Evolutionary conservation across 225 moss, liverwort and hornwort species (phyloP).

Genomic region (Physcomitrium patens): DNA sequence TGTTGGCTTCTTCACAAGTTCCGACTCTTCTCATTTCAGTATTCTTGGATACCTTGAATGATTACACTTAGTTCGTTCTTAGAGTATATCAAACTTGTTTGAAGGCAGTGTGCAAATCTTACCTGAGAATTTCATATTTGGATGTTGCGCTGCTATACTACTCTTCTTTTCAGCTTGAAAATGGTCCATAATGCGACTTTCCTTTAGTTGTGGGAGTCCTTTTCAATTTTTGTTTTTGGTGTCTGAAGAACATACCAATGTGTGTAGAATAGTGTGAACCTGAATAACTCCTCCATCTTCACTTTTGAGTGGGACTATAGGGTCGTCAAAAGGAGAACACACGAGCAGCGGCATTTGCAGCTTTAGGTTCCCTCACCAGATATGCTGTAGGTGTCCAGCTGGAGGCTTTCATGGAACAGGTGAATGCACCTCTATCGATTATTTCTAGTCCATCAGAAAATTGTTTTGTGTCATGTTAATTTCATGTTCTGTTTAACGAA

Average conservation of each 20-base stretch:
- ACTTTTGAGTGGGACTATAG: slow-evolving; percentile 40
- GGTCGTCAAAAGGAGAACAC: slow-evolving; percentile 86
- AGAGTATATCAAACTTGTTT: not conserved
- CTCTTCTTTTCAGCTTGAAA: not conserved
- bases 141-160: not conserved
- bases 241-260: not conserved
- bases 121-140: slow-evolving; percentile 6
- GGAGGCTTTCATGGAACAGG: slow-evolving; percentile 97
- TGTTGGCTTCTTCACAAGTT: slow-evolving; percentile 5
- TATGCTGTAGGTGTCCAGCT: slow-evolving; percentile 78
- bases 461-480: slow-evolving; percentile 16
- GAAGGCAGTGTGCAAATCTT: slow-evolving; percentile 22
- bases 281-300: slow-evolving; percentile 8
- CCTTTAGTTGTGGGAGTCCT: not conserved
- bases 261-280: slow-evolving; percentile 13
- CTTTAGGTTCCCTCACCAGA: slow-evolving; percentile 88
- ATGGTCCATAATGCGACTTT: slow-evolving; percentile 7
- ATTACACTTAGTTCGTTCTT: slow-evolving; percentile 5
- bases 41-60: slow-evolving; percentile 2
- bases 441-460: not conserved
- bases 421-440: slow-evolving; percentile 27
- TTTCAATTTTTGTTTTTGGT: not conserved
- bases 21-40: not conserved
- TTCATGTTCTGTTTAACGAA: not conserved
- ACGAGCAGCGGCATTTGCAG: slow-evolving; percentile 95